These are phyloP conservation scores for Corchorus capsularis DNA, from an alignment of 345 rosid genomes.

Conservation along the genomic window DNA sequence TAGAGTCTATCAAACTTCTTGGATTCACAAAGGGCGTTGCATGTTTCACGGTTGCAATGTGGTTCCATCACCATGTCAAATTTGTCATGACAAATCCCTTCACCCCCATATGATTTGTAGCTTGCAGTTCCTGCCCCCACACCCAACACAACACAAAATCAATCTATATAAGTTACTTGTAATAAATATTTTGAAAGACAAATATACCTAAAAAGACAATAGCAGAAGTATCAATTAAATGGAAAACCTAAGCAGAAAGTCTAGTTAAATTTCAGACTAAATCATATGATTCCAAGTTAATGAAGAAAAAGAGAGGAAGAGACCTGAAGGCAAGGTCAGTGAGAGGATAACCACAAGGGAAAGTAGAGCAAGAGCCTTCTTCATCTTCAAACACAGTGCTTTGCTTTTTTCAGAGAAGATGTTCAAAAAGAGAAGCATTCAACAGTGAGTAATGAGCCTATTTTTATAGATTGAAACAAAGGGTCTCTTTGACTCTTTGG, in stretches of 20 bases:
- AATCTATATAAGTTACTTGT: too few species aligned
- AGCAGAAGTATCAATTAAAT: too few species aligned
- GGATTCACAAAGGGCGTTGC: background rate
- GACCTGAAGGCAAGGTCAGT: slow-evolving; percentile 7
- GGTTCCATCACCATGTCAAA: slow-evolving; percentile 13
- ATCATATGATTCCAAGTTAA: too few species aligned
- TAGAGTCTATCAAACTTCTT: background rate
- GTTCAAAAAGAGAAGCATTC: background rate
- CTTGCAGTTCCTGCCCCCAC: background rate
- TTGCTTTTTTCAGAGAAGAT: background rate
- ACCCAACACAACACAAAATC: background rate
- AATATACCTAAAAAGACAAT: too few species aligned
- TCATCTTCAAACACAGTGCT: slow-evolving; percentile 3
- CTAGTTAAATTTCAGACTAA: too few species aligned
- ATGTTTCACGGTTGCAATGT: background rate
- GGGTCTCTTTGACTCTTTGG: background rate
- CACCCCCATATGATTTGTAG: background rate
- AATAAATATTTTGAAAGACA: too few species aligned
- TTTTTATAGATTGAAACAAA: background rate
- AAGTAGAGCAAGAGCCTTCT: background rate
- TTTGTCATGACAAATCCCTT: slow-evolving; percentile 14
- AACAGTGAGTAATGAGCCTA: background rate
- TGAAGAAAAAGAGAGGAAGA: background rate
- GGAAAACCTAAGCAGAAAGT: too few species aligned
- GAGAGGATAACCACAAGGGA: background rate